Evolutionary conservation across 352 stramenopile species (phyloP).

Genomic region (Phytophthora rubi): DNA sequence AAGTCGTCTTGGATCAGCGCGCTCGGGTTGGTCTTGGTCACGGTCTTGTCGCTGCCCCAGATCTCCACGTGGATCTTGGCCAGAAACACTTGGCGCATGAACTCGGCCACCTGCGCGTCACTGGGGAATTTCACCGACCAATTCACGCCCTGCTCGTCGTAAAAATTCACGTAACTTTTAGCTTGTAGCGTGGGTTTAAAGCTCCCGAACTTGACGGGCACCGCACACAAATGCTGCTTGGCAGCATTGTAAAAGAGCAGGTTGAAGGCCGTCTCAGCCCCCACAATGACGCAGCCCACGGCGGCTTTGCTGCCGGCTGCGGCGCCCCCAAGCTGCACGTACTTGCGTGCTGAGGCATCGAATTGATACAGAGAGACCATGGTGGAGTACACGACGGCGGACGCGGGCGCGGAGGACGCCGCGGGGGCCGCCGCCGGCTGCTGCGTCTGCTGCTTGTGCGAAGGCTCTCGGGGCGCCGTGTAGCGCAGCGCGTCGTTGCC

Average conservation of each 20-base stretch:
- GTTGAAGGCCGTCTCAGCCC: slow-evolving; percentile 67
- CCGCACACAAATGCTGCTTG: slow-evolving; percentile 69
- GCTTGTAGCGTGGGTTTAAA: slow-evolving; percentile 77
- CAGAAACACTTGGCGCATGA: slow-evolving; percentile 75
- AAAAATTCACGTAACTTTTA: slow-evolving; percentile 87
- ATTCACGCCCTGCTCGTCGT: slow-evolving; percentile 72
- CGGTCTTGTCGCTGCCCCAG: slow-evolving; percentile 66
- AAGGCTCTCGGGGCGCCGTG: slow-evolving; percentile 67
- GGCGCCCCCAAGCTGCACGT: slow-evolving; percentile 58
- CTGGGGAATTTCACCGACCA: slow-evolving; percentile 81
- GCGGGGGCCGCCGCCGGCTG: slow-evolving; percentile 20
- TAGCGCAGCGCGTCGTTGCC: slow-evolving; percentile 80
- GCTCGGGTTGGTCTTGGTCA: slow-evolving; percentile 53
- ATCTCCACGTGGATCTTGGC: slow-evolving; percentile 85
- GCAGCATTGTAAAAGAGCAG: slow-evolving; percentile 78
- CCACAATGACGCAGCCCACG: slow-evolving; percentile 79
- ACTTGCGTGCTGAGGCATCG: slow-evolving; percentile 58
- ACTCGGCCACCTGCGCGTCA: slow-evolving; percentile 66
- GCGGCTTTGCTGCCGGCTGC: slow-evolving; percentile 38
- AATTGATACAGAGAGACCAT: slow-evolving; percentile 83
- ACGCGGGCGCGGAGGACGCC: slow-evolving; percentile 29
- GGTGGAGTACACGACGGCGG: slow-evolving; percentile 67
- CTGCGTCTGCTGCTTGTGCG: slow-evolving; percentile 36
- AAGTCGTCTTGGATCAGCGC: slow-evolving; percentile 64
- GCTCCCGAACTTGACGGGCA: slow-evolving; percentile 55